Evolutionary conservation across 2,329 filamentous ascomycete genomes (phyloP).

Genomic region (Ambrosiella beaveri): DNA sequence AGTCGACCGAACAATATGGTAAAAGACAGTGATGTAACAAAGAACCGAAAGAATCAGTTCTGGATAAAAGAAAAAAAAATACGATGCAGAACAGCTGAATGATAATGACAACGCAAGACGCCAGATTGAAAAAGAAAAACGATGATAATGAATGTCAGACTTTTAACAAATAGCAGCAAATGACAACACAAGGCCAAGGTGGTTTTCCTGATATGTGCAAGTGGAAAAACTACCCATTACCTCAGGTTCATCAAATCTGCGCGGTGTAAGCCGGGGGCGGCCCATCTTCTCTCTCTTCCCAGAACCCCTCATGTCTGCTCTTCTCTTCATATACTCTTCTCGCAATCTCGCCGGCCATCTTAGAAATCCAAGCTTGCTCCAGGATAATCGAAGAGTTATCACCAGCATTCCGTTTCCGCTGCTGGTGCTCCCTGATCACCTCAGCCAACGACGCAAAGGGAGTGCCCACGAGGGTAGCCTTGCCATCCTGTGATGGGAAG

Average conservation of each 20-base stretch:
- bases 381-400: constrained; percentile 44
- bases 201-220: background rate
- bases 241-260: background rate
- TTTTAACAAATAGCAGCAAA: background rate
- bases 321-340: constrained; percentile 79
- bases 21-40: background rate
- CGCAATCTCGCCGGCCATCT: constrained; percentile 87
- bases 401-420: constrained; percentile 19
- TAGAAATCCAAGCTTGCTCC: constrained; percentile 74
- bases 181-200: background rate
- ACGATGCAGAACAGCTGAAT: background rate
- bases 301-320: constrained; percentile 32
- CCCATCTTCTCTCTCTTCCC: constrained; percentile 37
- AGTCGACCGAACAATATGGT: too few relatives aligned
- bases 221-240: background rate
- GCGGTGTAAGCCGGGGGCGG: constrained; percentile 47
- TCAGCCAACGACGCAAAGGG: constrained; percentile 9
- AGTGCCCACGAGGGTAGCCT: background rate
- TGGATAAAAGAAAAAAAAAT: constrained; percentile 3
- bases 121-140: constrained; percentile 3
- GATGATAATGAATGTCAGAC: background rate
- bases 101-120: background rate
- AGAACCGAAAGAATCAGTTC: constrained; percentile 1
- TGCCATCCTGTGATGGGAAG: constrained; percentile 16
- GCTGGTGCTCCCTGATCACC: constrained; percentile 10